These are phyloP conservation scores for Ophiostoma montium DNA, from an alignment of 2,329 filamentous ascomycete genomes.

Conservation along the genomic window DNA sequence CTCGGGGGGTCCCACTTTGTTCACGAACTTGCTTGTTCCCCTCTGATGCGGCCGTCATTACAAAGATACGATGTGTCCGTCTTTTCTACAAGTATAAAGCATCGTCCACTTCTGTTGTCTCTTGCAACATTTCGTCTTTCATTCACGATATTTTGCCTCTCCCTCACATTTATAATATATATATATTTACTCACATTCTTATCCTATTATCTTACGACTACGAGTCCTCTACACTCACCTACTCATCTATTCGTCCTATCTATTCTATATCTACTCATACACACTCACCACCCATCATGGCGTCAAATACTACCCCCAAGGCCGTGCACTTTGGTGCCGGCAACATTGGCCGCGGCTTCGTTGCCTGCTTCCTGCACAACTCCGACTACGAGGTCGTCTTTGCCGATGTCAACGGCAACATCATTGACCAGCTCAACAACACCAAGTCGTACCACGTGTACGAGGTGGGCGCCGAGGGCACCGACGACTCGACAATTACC, in stretches of 20 bases:
- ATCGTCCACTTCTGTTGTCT: background rate
- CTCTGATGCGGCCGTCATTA: background rate
- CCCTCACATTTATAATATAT: background rate
- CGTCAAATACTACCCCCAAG: conserved; percentile 32
- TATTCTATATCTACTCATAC: background rate
- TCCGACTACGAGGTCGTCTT: conserved; percentile 95
- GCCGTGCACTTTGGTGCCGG: conserved; percentile 77
- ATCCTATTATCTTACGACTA: background rate
- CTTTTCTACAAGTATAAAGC: conserved; percentile 2
- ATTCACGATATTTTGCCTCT: background rate
- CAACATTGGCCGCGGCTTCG: conserved; percentile 77
- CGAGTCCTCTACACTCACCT: background rate
- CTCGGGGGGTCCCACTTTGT: background rate
- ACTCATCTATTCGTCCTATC: no score
- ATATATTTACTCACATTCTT: background rate
- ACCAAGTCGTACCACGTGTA: conserved; percentile 76
- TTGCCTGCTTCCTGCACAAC: conserved; percentile 84
- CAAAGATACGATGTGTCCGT: background rate
- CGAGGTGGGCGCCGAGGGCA: conserved; percentile 76
- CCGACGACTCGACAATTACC: conserved; percentile 67
- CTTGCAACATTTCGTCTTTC: background rate
- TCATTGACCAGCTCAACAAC: conserved; percentile 68
- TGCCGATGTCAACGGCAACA: conserved; percentile 74
- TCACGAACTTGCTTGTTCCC: conserved; percentile 1
- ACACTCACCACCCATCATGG: conserved; percentile 4